Evolutionary conservation across 768 basidiomycete species (phyloP).

Genomic region (Hericium alpestre): DNA sequence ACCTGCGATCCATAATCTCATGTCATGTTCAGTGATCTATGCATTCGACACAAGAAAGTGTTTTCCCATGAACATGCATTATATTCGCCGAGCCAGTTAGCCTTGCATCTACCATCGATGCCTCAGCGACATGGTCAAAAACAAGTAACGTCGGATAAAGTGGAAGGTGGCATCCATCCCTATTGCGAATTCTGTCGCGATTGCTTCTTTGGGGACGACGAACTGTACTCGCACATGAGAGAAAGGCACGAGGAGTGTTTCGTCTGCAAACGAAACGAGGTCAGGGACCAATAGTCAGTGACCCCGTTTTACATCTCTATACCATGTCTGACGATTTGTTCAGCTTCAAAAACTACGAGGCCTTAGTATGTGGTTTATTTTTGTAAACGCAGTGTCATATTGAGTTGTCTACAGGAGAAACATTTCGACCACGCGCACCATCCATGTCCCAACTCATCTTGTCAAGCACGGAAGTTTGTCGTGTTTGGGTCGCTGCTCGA

Average conservation of each 20-base stretch:
- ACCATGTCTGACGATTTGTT: background rate
- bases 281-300: conserved; percentile 79
- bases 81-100: conserved; percentile 57
- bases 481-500: conserved; percentile 85
- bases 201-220: conserved; percentile 89
- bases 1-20: background rate
- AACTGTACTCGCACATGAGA: conserved; percentile 88
- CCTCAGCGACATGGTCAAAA: conserved; percentile 28
- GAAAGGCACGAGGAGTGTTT: conserved; percentile 95
- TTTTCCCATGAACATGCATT: conserved; percentile 91
- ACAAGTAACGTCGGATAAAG: conserved; percentile 36
- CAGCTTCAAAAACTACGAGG: conserved; percentile 75
- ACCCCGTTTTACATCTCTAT: background rate
- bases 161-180: conserved; percentile 68
- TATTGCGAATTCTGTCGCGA: conserved; percentile 85
- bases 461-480: conserved; percentile 84
- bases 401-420: conserved; percentile 36
- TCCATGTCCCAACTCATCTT: conserved; percentile 64
- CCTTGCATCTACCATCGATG: conserved; percentile 70
- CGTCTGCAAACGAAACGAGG: conserved; percentile 74
- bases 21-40: conserved; percentile 54
- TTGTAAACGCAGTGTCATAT: background rate
- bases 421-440: conserved; percentile 72
- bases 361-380: conserved; percentile 36
- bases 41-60: conserved; percentile 83